Evolutionary conservation across 331 rosid species (phyloP), one percentile per base, ranked within the genome.

Genomic region (Ulmus americana): DNA sequence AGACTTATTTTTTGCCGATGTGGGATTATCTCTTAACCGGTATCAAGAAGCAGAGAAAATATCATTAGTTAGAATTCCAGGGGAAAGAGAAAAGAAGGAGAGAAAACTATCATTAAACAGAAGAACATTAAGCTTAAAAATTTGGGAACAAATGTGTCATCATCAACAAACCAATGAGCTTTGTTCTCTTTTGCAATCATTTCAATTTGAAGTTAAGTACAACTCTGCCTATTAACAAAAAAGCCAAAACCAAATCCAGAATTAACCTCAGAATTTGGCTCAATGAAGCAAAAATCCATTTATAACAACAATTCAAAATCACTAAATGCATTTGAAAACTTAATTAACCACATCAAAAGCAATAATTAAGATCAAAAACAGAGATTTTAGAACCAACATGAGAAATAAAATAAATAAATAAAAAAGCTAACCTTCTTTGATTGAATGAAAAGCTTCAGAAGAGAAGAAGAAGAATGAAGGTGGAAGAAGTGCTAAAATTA

Each of bases 351-450:
- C 9, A 48, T 48, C 71, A 46, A 12, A 52, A 16, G 52, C 62
- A 50, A 70, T n/a, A 65, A 73, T 53, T 61, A 61, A 65, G 57
- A 10, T 46, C 41, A 76, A 59, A 28, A 71, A 70, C n/a, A 64
- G 52, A 3, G 61, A 61, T 54, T 48, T 41, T 56, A 77, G 8
- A 9, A 77, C 63, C 1, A 28, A 3, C 3, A 39, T 18, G 15
- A 22, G 41, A 11, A 47, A 8, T 20, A 5, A 28, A 28, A n/a
- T n/a, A n/a, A 28, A 28, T 2, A 28, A n/a, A 66, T 12, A 65
- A 67, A 48, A 28, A 45, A 9, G 63, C 79, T 47, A 55, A 82
- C 73, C 95, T 72, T 65, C 71, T 10, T 56, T 47, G 69, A 72
- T 9, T 70, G 68, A 82, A 61, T 53, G 56, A 7, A 60, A 69